These are phyloP conservation scores for Lyophyllum shimeji DNA, from an alignment of 768 basidiomycete species.

Conservation along the genomic window DNA sequence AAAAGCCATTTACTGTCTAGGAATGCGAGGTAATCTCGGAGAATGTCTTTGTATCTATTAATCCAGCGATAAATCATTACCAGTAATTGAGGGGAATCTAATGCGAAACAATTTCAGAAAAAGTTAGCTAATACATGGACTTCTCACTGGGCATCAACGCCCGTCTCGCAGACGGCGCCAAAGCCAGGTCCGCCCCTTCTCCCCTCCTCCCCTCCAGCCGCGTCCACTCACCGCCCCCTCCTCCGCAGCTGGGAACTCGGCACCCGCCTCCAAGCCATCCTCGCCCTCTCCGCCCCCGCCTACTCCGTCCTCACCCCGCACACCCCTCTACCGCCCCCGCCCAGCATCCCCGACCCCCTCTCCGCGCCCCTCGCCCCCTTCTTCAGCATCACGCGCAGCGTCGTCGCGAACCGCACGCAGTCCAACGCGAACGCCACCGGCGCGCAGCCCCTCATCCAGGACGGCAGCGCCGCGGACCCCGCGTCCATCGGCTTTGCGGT, in stretches of 20 bases:
- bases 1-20: no score
- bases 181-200: slow-evolving; percentile 30
- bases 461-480: slow-evolving; percentile 74
- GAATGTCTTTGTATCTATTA: no score
- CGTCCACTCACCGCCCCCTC: not conserved
- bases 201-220: not conserved
- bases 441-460: slow-evolving; percentile 57
- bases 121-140: no score
- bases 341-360: slow-evolving; percentile 28
- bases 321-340: slow-evolving; percentile 35
- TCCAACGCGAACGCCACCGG: slow-evolving; percentile 43
- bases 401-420: slow-evolving; percentile 46
- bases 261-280: slow-evolving; percentile 50
- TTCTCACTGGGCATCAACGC: slow-evolving; percentile 3
- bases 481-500: slow-evolving; percentile 75
- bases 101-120: no score
- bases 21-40: no score
- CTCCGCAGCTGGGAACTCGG: slow-evolving; percentile 56
- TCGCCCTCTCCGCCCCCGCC: slow-evolving; percentile 42
- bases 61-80: no score
- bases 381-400: slow-evolving; percentile 48
- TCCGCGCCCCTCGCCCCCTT: slow-evolving; percentile 48
- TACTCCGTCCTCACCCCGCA: slow-evolving; percentile 42
- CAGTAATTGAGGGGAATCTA: no score
- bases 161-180: slow-evolving; percentile 36